phyloP scores from a whole-genome alignment of 148 eudicot genomes.

The Nepenthes mirabilis region DNA sequence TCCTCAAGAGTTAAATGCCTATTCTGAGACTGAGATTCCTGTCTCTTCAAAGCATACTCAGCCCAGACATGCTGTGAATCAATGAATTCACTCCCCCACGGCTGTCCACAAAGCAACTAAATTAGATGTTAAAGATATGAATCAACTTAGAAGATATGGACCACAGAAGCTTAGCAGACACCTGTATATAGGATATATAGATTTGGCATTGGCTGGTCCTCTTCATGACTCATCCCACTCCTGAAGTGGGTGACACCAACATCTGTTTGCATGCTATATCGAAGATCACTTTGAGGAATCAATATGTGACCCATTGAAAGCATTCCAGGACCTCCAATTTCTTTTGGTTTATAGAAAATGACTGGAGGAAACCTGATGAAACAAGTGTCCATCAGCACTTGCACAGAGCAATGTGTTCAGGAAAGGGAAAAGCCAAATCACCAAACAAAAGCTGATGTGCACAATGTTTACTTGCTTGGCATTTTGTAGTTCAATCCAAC shows the following conservation, averaged over 20 bases:
- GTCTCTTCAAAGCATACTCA: constrained; percentile 94
- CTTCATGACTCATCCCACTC: constrained; percentile 99
- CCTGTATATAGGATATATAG: constrained; percentile 92
- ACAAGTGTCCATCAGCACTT: neutral
- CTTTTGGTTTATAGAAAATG: constrained; percentile 94
- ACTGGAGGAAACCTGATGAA: constrained; percentile 84
- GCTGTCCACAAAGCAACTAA: constrained; percentile 33
- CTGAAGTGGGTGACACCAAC: constrained; percentile 97
- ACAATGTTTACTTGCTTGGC: constrained; percentile 95
- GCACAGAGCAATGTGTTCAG: neutral
- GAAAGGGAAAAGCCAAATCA: neutral
- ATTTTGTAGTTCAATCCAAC: constrained; percentile 95
- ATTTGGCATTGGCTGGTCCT: constrained; percentile 97
- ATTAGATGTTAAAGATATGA: neutral
- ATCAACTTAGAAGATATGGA: neutral
- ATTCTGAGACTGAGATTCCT: constrained; percentile 98
- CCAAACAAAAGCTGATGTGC: neutral
- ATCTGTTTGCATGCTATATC: constrained; percentile 97
- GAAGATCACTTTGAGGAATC: constrained; percentile 97
- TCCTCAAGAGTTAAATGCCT: constrained; percentile 94
- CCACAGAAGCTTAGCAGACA: constrained; percentile 2
- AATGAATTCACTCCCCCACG: constrained; percentile 99
- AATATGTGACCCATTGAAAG: constrained; percentile 98
- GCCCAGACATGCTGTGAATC: constrained; percentile 99
- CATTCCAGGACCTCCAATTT: constrained; percentile 99